Percentiles rank a stretch among this genome's conserved stretches.
These are phyloP conservation scores for Oleoguttula mirabilis DNA, from an alignment of 495 filamentous ascomycete species.

Conservation along the genomic window DNA sequence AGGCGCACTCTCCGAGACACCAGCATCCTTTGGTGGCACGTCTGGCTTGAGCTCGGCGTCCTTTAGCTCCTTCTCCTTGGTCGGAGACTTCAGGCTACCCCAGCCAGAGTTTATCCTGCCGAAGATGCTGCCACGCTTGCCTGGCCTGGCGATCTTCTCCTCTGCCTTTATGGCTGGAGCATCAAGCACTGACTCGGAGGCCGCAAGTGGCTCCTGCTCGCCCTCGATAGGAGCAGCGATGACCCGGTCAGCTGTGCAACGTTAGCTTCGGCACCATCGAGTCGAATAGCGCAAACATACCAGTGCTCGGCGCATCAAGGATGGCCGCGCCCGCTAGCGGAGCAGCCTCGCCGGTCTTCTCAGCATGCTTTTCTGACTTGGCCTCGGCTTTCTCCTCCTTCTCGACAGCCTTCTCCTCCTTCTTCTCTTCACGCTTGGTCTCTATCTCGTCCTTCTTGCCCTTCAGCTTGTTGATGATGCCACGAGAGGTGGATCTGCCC, in stretches of 20 bases:
- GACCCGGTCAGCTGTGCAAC: slow-evolving; percentile 10
- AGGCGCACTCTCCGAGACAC: slow-evolving; percentile 12
- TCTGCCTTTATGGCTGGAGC: slow-evolving; percentile 19
- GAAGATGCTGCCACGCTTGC: slow-evolving; percentile 33
- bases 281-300: slow-evolving; percentile 7
- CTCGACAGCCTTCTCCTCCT: slow-evolving; percentile 41
- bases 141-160: slow-evolving; percentile 21
- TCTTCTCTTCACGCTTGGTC: slow-evolving; percentile 36
- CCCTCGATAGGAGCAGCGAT: slow-evolving; percentile 12
- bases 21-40: slow-evolving; percentile 25
- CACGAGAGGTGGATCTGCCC: slow-evolving; percentile 62
- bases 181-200: background rate
- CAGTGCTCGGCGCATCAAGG: slow-evolving; percentile 12
- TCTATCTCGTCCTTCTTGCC: slow-evolving; percentile 49
- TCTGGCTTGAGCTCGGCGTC: slow-evolving; percentile 26
- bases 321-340: slow-evolving; percentile 3
- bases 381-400: slow-evolving; percentile 31
- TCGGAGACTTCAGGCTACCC: slow-evolving; percentile 28
- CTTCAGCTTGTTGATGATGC: slow-evolving; percentile 69
- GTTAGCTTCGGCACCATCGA: too few species aligned
- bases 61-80: slow-evolving; percentile 30
- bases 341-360: slow-evolving; percentile 13
- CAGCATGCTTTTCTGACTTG: slow-evolving; percentile 13
- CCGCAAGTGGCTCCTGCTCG: slow-evolving; percentile 8
- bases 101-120: slow-evolving; percentile 24